Base-by-base conservation (phyloP, 768 basidiomycete genomes). In the Russula olivacea region DNA sequence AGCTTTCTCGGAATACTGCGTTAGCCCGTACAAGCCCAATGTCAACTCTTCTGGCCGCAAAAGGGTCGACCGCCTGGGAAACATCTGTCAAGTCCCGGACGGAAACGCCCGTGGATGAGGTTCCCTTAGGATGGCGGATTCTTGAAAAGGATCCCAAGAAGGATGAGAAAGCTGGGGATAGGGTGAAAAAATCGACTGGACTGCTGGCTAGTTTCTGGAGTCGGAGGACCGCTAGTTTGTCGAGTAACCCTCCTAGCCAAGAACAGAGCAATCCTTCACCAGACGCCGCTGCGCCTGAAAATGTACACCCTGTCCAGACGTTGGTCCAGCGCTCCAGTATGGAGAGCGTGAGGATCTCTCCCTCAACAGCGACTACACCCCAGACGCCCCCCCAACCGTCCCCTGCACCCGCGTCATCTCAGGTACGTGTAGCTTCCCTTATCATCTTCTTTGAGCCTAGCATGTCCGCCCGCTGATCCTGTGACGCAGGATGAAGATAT, bases 61-160 rank as follows among this genome's bases (percentile, higher is more conserved):
- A 87, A 72, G 89, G 89, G 1, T 86, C 87, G 5, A 81, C 82
- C 21, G 83, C 88, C 23, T 92, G 91, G 91, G 87, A 91, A 70
- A 78, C 78, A 7, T 80, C 85, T 19, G 75, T 90, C 0, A 88
- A 83, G 71, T 75, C 81, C 3, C 76, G 75, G 52, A 78, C 80
- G 34, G 82, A 81, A 12, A 61, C 76, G 40, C 65, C 75, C 30
- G 75, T 76, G 28, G 86, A 89, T 23, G 86, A 87, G 67, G 72
- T 84, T 8, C 88, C 85, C n/a, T 73, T 79, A 17, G 90, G 89
- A 5, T 89, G 89, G 90, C 78, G 85, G 63, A 81, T 89, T 36
- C 73, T 89, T 14, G 83, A 87, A 59, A 83, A 83, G 64, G 78
- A 81, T 30, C 71, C 74, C 45, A 72, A 76, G n/a, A 71, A 79